Conservation (phyloP, 805 yeast species). For the Zygosaccharomyces kombuchaensis region DNA sequence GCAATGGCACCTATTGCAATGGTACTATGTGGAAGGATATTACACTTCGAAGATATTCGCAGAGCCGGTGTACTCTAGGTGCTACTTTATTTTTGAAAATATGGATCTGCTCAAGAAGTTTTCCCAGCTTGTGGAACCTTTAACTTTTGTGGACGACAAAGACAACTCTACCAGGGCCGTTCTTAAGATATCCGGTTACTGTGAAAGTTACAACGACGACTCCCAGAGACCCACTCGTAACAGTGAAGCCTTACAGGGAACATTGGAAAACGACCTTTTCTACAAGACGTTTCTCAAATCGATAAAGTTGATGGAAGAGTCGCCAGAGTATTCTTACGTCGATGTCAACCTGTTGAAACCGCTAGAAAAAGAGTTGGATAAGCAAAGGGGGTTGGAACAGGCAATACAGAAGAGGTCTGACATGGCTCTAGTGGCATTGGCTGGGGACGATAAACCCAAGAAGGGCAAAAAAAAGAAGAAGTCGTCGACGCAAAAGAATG, state of each 20-base stretch:
- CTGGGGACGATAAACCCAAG: slow-evolving; percentile 23
- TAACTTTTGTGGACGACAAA: slow-evolving; percentile 32
- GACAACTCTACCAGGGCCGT: slow-evolving; percentile 23
- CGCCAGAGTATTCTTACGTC: slow-evolving; percentile 22
- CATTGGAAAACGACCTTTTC: slow-evolving; percentile 30
- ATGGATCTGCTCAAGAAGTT: slow-evolving; percentile 33
- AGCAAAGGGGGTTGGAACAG: slow-evolving; percentile 18
- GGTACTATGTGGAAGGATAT: slow-evolving; percentile 33
- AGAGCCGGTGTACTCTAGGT: slow-evolving; percentile 41
- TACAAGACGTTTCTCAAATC: slow-evolving; percentile 34
- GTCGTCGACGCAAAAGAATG: slow-evolving; percentile 16
- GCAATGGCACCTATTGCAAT: slow-evolving; percentile 32
- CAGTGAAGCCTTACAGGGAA: slow-evolving; percentile 26
- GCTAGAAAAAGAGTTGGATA: slow-evolving; percentile 25
- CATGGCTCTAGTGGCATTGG: slow-evolving; percentile 25
- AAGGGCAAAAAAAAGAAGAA: slow-evolving; percentile 21
- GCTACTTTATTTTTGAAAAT: slow-evolving; percentile 39
- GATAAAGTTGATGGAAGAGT: slow-evolving; percentile 19
- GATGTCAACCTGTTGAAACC: slow-evolving; percentile 29
- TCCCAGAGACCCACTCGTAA: slow-evolving; percentile 13
- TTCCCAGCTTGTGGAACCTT: slow-evolving; percentile 27
- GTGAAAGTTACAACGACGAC: slow-evolving; percentile 14
- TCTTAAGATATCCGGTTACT: slow-evolving; percentile 23
- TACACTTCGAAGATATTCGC: slow-evolving; percentile 30
- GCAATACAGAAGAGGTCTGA: slow-evolving; percentile 22